phyloP scores from a whole-genome alignment of 208 protist species.

The Trypanosoma scelopori region DNA sequence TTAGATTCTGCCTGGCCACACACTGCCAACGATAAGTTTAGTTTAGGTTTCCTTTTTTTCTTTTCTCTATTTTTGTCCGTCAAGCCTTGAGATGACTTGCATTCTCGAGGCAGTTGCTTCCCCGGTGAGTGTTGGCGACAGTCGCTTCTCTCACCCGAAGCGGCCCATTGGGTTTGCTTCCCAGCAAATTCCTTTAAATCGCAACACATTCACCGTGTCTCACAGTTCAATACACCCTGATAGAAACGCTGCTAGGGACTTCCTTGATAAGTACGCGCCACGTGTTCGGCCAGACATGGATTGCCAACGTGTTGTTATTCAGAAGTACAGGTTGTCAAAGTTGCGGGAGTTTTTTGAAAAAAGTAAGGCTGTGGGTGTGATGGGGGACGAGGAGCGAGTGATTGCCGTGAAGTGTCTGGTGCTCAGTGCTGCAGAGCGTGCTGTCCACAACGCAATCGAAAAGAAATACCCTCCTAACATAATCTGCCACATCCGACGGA shows the following conservation, averaged over 20 bases:
- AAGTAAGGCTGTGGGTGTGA: conserved; percentile 27
- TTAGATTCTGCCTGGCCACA: too few relatives aligned
- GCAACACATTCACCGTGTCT: conserved; percentile 52
- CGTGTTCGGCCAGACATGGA: conserved; percentile 35
- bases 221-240: conserved; percentile 37
- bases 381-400: conserved; percentile 34
- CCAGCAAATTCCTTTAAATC: background rate
- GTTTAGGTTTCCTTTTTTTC: conserved; percentile 24
- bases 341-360: conserved; percentile 48
- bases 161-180: background rate
- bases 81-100: conserved; percentile 2
- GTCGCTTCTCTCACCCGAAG: conserved; percentile 3
- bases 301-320: conserved; percentile 32
- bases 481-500: conserved; percentile 51
- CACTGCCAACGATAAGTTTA: too few relatives aligned
- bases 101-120: background rate
- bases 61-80: conserved; percentile 2
- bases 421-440: conserved; percentile 41
- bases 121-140: background rate
- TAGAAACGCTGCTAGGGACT: background rate
- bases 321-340: conserved; percentile 19
- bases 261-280: conserved; percentile 4
- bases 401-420: conserved; percentile 51
- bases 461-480: conserved; percentile 34
- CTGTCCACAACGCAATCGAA: conserved; percentile 22